Evolutionary conservation across 768 basidiomycete genomes (phyloP).

Genomic region (Lactarius deliciosus): DNA sequence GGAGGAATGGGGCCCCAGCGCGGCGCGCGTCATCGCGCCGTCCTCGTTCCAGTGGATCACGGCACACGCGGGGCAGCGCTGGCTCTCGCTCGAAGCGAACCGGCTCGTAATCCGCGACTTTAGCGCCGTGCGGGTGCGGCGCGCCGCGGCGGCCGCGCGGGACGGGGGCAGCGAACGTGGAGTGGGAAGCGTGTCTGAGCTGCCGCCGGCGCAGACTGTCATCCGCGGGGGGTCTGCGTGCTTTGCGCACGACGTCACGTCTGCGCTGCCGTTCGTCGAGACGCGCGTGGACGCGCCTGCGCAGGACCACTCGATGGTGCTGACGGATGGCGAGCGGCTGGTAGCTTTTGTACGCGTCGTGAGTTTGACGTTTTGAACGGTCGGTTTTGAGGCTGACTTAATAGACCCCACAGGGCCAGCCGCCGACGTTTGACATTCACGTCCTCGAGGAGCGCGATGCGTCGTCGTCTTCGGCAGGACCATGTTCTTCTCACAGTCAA

Average conservation of each 20-base stretch:
- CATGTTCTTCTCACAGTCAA: neutral
- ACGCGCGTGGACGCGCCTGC: constrained; percentile 6
- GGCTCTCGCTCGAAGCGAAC: constrained; percentile 19
- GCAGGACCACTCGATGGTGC: constrained; percentile 8
- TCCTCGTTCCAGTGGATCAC: constrained; percentile 22
- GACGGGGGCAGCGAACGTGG: neutral
- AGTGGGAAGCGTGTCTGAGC: neutral
- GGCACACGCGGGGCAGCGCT: constrained; percentile 22
- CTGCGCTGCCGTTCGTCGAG: constrained; percentile 17
- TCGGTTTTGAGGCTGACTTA: neutral
- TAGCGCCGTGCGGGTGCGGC: constrained; percentile 16
- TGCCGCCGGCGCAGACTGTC: neutral
- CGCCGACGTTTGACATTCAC: constrained; percentile 14
- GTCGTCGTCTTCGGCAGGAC: neutral
- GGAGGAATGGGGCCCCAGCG: constrained; percentile 18
- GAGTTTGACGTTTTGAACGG: neutral
- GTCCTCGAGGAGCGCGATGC: constrained; percentile 7
- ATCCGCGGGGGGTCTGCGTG: neutral
- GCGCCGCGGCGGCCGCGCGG: neutral
- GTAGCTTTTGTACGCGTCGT: constrained; percentile 12
- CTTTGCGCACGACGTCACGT: constrained; percentile 9
- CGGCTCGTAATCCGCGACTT: constrained; percentile 18
- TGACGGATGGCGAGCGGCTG: constrained; percentile 19
- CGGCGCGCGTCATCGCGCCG: constrained; percentile 19
- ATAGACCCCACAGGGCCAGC: neutral